Percentiles rank a stretch among this genome's conserved stretches.
Conservation (phyloP, 331 rosid species). For the Malus hybrid region DNA sequence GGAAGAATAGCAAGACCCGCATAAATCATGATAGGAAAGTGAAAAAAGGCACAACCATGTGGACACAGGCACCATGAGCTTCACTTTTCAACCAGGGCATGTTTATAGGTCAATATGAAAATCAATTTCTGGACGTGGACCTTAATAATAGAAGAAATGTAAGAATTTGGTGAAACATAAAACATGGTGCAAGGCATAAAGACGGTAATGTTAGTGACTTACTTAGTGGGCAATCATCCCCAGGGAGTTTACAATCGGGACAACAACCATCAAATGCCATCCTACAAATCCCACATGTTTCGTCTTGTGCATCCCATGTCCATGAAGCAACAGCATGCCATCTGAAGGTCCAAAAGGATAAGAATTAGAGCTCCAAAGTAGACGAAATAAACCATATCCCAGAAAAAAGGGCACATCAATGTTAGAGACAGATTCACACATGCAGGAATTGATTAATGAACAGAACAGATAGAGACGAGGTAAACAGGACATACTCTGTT, state of each 20-base stretch:
- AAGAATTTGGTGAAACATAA: not conserved
- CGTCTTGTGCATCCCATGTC: conserved; percentile 97
- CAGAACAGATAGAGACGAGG: not conserved
- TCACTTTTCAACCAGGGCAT: not conserved
- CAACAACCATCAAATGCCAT: conserved; percentile 98
- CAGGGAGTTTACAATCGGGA: conserved; percentile 88
- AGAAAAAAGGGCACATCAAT: not conserved
- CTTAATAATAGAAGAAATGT: not conserved
- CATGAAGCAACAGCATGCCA: conserved; percentile 92
- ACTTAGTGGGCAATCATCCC: conserved; percentile 90
- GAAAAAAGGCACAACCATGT: not conserved
- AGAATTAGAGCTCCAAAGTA: not conserved
- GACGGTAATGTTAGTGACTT: conserved; percentile 26
- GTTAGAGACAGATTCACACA: not conserved
- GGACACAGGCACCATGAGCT: not conserved
- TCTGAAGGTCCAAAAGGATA: conserved; percentile 21
- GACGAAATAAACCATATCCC: not conserved
- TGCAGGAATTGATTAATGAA: not conserved
- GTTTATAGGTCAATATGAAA: not conserved
- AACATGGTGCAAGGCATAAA: not conserved
- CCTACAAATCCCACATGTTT: conserved; percentile 85
- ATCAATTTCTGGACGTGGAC: not conserved
- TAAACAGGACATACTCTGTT: conserved; percentile 48
- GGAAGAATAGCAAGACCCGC: not conserved
- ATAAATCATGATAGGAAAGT: not conserved